Evolutionary conservation across 768 basidiomycete genomes (phyloP), one percentile per base, ranked within the genome.

Genomic region (Mycena filopes): DNA sequence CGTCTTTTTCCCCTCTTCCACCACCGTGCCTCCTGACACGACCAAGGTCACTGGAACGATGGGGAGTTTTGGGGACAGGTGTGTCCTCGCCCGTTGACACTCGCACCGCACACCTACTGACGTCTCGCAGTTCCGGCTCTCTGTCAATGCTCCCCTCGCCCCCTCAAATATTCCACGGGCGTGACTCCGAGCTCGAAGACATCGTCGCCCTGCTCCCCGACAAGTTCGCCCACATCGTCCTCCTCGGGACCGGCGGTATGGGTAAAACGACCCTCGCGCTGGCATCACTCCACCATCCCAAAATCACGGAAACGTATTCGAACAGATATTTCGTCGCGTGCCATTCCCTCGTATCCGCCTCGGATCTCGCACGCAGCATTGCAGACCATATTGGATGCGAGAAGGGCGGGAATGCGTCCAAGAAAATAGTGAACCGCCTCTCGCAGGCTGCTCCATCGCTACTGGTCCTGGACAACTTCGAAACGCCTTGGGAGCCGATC

Each of bases 401-500:
- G 26, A 51, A 55, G 38, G 54, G 53, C 16, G n/a, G 28, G 20
- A 63, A 54, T 21, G n/a, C 33, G 21, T 21, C 46, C 23, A 46
- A 55, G 26, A 53, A 46, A 11, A 28, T 63, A 6, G 15, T 46
- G 16, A 38, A 48, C 13, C 45, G 20, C 21, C 46, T 63, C 31
- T 13, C 33, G 5, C 28, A 49, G 23, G 43, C 20, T 20, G 38
- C 36, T 16, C 54, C 29, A 6, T 43, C 29, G 9, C 26, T 55
- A 10, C 7, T 57, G 31, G 55, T 64, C 1, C 29, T 64, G 5
- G 63, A 64, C 26, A 64, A 64, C 21, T 38, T 63, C 20, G 62
- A 63, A 23, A 63, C 62, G 3, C 54, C 62, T 38, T 63, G 61
- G 61, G 61, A 64, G 38, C 36, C 63, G 11, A 10, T 29, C 0